Percentiles rank a stretch among this genome's conserved stretches.
phyloP scores from a whole-genome alignment of 768 basidiomycete species.

The Boletus huronensis region DNA sequence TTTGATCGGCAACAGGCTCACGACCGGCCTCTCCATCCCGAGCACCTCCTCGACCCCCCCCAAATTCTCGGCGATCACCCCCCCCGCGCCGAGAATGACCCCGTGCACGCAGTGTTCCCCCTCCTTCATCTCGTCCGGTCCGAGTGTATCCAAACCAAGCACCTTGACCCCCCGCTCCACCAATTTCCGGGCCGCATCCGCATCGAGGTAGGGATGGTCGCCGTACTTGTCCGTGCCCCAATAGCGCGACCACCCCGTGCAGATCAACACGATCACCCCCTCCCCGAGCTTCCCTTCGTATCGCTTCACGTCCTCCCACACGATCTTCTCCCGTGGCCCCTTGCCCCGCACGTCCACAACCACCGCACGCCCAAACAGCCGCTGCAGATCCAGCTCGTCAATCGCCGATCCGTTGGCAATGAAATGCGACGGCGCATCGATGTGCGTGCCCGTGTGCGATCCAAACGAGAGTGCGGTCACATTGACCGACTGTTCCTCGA shows the following conservation, averaged over 20 bases:
- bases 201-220: conserved; percentile 57
- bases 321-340: conserved; percentile 44
- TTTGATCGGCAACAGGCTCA: conserved; percentile 57
- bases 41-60: conserved; percentile 47
- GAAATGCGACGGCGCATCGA: conserved; percentile 75
- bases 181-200: conserved; percentile 47
- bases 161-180: conserved; percentile 50
- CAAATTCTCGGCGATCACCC: conserved; percentile 68
- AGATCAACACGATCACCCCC: conserved; percentile 49
- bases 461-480: conserved; percentile 46
- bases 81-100: conserved; percentile 54
- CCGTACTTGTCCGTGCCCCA: conserved; percentile 49
- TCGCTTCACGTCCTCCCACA: conserved; percentile 48
- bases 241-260: conserved; percentile 62
- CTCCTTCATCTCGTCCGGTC: conserved; percentile 45
- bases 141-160: conserved; percentile 60
- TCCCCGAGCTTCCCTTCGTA: conserved; percentile 36
- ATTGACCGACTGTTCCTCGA: conserved; percentile 4
- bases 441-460: conserved; percentile 74
- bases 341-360: conserved; percentile 52
- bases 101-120: conserved; percentile 45
- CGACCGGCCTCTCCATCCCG: conserved; percentile 34
- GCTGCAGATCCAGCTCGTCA: conserved; percentile 49
- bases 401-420: conserved; percentile 49
- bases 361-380: conserved; percentile 50